Evolutionary conservation across 2,329 filamentous ascomycete genomes (phyloP).

Genomic region (Botrytis deweyae): DNA sequence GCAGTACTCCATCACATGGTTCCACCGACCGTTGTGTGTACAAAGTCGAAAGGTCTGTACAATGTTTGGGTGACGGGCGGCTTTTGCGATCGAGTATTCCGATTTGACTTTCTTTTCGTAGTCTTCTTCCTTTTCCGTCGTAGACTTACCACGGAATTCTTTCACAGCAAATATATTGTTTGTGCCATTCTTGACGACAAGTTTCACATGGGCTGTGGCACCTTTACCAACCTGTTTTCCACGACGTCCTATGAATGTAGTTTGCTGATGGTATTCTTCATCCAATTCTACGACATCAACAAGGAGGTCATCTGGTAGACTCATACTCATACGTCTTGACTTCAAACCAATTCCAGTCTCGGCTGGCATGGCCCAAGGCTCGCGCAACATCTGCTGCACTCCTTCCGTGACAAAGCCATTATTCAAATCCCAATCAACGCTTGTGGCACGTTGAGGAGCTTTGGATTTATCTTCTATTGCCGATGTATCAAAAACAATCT

Average conservation of each 20-base stretch:
- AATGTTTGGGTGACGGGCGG: slow-evolving; percentile 82
- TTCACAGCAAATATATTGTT: slow-evolving; percentile 79
- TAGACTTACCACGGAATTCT: slow-evolving; percentile 74
- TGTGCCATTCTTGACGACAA: slow-evolving; percentile 70
- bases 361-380: slow-evolving; percentile 61
- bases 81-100: slow-evolving; percentile 85
- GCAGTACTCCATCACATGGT: slow-evolving; percentile 93
- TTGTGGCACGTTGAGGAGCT: slow-evolving; percentile 27
- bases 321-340: slow-evolving; percentile 73
- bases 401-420: slow-evolving; percentile 1
- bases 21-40: slow-evolving; percentile 73
- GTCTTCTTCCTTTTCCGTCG: slow-evolving; percentile 67
- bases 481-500: slow-evolving; percentile 26
- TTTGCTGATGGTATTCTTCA: slow-evolving; percentile 68
- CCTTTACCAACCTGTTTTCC: slow-evolving; percentile 79
- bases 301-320: slow-evolving; percentile 70
- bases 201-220: slow-evolving; percentile 75
- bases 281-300: slow-evolving; percentile 69
- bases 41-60: slow-evolving; percentile 74
- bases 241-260: slow-evolving; percentile 68
- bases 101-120: slow-evolving; percentile 90
- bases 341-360: slow-evolving; percentile 73
- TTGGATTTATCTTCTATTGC: slow-evolving; percentile 23
- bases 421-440: slow-evolving; percentile 32
- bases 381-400: slow-evolving; percentile 40